phyloP scores from a whole-genome alignment of 2,329 filamentous ascomycete genomes.

The Plectosphaerella sp. region DNA sequence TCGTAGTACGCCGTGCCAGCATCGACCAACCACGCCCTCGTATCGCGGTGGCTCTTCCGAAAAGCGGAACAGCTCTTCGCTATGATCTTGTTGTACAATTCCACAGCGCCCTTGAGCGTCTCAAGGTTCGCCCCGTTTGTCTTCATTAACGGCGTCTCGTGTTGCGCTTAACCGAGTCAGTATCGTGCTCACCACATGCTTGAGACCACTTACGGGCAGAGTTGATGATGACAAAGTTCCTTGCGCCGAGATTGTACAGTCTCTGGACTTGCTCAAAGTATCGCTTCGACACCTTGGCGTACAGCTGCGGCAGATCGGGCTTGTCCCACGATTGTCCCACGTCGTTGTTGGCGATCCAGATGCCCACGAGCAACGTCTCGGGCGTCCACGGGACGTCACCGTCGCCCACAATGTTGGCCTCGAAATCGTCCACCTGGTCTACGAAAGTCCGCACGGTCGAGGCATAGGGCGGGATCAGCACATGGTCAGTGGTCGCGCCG shows the following conservation, averaged over 20 bases:
- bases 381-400: conserved; percentile 25
- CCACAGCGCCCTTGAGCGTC: conserved; percentile 27
- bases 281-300: conserved; percentile 33
- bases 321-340: conserved; percentile 41
- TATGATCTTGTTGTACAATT: conserved; percentile 37
- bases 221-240: conserved; percentile 56
- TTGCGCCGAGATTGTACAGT: conserved; percentile 47
- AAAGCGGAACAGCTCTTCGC: conserved; percentile 27
- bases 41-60: conserved; percentile 27
- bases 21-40: conserved; percentile 49
- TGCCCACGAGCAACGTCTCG: conserved; percentile 33
- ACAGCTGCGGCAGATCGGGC: conserved; percentile 23
- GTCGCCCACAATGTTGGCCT: conserved; percentile 28
- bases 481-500: conserved; percentile 47
- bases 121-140: conserved; percentile 42
- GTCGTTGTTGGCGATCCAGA: conserved; percentile 55
- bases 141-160: conserved; percentile 49
- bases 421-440: conserved; percentile 36
- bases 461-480: conserved; percentile 44
- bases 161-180: too few species aligned
- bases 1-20: conserved; percentile 44
- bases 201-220: too few species aligned
- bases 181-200: too few species aligned
- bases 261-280: conserved; percentile 35
- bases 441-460: conserved; percentile 43